Conservation (phyloP, 495 filamentous ascomycete species). For the Aspergillus sclerotiicarbonarius region DNA sequence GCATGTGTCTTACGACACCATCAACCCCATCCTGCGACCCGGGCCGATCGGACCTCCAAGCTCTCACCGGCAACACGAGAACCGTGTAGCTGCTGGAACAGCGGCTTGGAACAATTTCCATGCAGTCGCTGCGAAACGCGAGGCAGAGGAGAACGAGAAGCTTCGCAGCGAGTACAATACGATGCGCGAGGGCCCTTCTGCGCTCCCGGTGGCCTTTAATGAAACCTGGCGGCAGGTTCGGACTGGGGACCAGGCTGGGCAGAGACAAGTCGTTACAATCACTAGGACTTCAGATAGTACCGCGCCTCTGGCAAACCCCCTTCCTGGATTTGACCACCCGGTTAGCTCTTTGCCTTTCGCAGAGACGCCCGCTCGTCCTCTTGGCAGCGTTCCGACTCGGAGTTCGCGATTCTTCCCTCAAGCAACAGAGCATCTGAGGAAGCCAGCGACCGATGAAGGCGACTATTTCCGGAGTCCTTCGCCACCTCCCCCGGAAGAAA, state of each 20-base stretch:
- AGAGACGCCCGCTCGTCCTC: slow-evolving; percentile 35
- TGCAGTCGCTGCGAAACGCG: slow-evolving; percentile 38
- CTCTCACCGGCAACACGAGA: slow-evolving; percentile 36
- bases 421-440: slow-evolving; percentile 39
- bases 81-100: slow-evolving; percentile 26
- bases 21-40: slow-evolving; percentile 42
- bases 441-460: slow-evolving; percentile 30
- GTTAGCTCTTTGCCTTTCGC: slow-evolving; percentile 38
- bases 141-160: slow-evolving; percentile 41
- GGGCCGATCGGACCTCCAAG: slow-evolving; percentile 54
- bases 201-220: slow-evolving; percentile 48
- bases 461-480: slow-evolving; percentile 47
- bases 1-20: slow-evolving; percentile 34
- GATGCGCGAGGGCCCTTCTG: slow-evolving; percentile 37
- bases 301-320: slow-evolving; percentile 28
- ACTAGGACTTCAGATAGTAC: slow-evolving; percentile 28
- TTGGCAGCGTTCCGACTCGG: slow-evolving; percentile 41
- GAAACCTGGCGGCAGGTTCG: slow-evolving; percentile 65
- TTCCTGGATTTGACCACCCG: slow-evolving; percentile 37
- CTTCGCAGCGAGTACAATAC: slow-evolving; percentile 36
- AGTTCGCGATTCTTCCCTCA: slow-evolving; percentile 73
- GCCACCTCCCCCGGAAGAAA: slow-evolving; percentile 69
- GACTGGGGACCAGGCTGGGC: slow-evolving; percentile 43
- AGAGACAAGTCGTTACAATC: slow-evolving; percentile 40
- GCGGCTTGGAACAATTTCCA: slow-evolving; percentile 53